A percentile compares a stretch with the other conserved stretches of the same genome.
These are phyloP conservation scores for Pisolithus sp. DNA, from an alignment of 768 basidiomycete species.

Conservation along the genomic window DNA sequence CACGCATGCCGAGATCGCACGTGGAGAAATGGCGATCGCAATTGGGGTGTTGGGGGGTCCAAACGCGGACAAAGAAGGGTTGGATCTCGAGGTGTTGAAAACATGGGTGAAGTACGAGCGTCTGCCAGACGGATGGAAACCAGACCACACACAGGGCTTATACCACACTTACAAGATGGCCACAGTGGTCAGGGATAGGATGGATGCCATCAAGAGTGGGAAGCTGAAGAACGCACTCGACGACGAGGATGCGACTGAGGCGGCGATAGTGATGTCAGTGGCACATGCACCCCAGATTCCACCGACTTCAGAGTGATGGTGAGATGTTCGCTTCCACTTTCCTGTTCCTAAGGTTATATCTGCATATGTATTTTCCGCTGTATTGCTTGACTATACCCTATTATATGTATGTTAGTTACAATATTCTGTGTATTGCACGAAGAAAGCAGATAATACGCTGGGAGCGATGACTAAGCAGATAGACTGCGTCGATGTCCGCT, in stretches of 20 bases:
- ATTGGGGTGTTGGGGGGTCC: conserved; percentile 40
- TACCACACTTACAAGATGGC: conserved; percentile 25
- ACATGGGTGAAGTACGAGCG: conserved; percentile 48
- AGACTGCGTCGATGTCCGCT: background rate
- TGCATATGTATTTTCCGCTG: no score
- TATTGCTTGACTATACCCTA: no score
- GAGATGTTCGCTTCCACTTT: no score
- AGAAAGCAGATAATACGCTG: no score
- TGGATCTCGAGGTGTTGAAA: conserved; percentile 40
- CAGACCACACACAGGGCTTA: conserved; percentile 25
- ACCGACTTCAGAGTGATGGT: no score
- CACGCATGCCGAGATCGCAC: conserved; percentile 53
- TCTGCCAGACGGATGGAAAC: conserved; percentile 37
- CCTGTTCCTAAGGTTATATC: no score
- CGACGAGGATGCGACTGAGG: conserved; percentile 1
- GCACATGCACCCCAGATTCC: no score
- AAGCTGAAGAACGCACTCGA: conserved; percentile 16
- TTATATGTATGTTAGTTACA: no score
- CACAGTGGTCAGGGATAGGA: conserved; percentile 21
- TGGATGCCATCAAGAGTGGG: conserved; percentile 16
- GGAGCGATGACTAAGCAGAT: no score
- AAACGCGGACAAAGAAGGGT: conserved; percentile 33
- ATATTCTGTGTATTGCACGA: no score
- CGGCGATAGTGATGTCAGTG: background rate
- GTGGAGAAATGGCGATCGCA: conserved; percentile 63